A percentile compares a stretch with the other conserved stretches of the same genome.
These are phyloP conservation scores for Penicillium sp. DNA, from an alignment of 2,329 filamentous ascomycete species.

Conservation along the genomic window DNA sequence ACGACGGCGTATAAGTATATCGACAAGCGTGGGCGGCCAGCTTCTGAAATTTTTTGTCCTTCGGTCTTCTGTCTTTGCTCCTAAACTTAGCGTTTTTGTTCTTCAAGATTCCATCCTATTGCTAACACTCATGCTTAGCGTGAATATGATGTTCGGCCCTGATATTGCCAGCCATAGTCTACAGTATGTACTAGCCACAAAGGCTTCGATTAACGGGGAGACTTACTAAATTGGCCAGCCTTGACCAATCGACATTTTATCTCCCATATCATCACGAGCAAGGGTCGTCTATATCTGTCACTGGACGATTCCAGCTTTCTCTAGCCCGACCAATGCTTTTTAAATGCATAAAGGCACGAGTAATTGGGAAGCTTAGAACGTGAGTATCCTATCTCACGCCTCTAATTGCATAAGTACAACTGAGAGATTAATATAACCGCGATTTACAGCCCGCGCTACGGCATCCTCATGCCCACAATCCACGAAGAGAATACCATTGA, in stretches of 20 bases:
- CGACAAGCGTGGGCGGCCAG: too few species aligned
- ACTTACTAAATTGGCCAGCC: conserved; percentile 8
- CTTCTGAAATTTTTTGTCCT: too few species aligned
- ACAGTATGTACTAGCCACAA: neutral
- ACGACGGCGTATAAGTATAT: too few species aligned
- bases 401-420: neutral
- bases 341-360: conserved; percentile 23
- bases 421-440: conserved; percentile 3
- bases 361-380: conserved; percentile 24
- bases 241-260: conserved; percentile 26
- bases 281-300: conserved; percentile 8
- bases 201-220: neutral
- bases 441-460: neutral
- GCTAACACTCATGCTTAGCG: neutral
- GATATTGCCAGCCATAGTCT: neutral
- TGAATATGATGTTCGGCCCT: neutral
- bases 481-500: conserved; percentile 23
- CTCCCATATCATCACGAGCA: neutral
- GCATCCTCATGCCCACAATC: neutral
- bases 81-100: too few species aligned
- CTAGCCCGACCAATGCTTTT: conserved; percentile 13
- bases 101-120: too few species aligned
- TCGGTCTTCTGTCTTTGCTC: too few species aligned
- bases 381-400: conserved; percentile 1
- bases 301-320: conserved; percentile 19